Evolutionary conservation across 2,329 filamentous ascomycete genomes (phyloP).

Genomic region (Paracorniculantispora psalliotae): DNA sequence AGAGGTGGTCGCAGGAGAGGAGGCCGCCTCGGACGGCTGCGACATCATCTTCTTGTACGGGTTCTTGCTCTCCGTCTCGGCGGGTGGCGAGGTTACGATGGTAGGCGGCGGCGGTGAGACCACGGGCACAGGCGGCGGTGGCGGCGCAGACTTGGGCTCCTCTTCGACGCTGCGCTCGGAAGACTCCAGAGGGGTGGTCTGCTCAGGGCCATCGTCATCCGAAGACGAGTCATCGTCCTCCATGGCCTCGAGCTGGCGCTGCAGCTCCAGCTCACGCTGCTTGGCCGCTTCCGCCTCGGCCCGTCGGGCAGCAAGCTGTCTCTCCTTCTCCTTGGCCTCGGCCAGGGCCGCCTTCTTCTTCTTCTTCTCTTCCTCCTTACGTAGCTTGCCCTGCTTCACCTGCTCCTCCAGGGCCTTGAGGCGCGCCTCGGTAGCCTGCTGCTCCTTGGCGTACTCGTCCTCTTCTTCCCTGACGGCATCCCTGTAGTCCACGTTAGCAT

Average conservation of each 20-base stretch:
- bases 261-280: constrained; percentile 84
- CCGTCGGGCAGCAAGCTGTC: constrained; percentile 74
- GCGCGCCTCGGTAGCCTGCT: constrained; percentile 74
- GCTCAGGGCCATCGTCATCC: constrained; percentile 73
- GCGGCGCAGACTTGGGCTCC: constrained; percentile 49
- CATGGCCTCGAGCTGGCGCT: constrained; percentile 75
- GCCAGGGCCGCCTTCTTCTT: constrained; percentile 83
- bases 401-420: constrained; percentile 89
- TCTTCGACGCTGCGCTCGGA: constrained; percentile 50
- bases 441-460: constrained; percentile 73
- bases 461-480: constrained; percentile 70
- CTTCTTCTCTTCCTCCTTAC: constrained; percentile 94
- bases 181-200: constrained; percentile 59
- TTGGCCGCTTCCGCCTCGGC: constrained; percentile 89
- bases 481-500: constrained; percentile 44
- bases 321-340: constrained; percentile 84
- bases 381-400: constrained; percentile 86
- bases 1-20: constrained; percentile 42
- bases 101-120: constrained; percentile 41
- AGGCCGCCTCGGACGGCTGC: constrained; percentile 53
- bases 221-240: constrained; percentile 71
- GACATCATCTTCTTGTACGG: constrained; percentile 90
- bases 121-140: constrained; percentile 45
- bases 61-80: constrained; percentile 79
- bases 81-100: constrained; percentile 48